These are phyloP conservation scores for Coemansia sp. DNA, from an alignment of 192 early-diverging fungal species.

Conservation along the genomic window DNA sequence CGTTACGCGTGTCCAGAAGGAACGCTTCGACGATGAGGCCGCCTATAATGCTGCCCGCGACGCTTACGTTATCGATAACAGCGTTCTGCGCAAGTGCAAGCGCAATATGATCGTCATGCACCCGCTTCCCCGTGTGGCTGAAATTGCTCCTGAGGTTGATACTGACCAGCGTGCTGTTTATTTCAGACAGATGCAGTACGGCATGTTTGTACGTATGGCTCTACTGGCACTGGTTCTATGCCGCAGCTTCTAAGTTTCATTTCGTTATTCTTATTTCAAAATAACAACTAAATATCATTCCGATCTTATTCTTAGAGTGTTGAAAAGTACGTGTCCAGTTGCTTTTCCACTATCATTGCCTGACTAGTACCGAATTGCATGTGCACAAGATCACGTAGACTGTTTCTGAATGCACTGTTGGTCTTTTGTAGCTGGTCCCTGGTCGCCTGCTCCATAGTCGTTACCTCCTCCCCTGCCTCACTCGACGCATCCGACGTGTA, in stretches of 20 bases:
- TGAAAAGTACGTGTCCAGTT: slow-evolving; percentile 15
- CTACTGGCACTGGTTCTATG: slow-evolving; percentile 82
- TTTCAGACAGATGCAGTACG: slow-evolving; percentile 98
- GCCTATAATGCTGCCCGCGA: slow-evolving; percentile 84
- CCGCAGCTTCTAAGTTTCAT: slow-evolving; percentile 28
- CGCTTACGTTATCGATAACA: slow-evolving; percentile 84
- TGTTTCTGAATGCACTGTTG: slow-evolving; percentile 38
- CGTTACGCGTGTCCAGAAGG: slow-evolving; percentile 95
- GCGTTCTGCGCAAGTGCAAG: slow-evolving; percentile 83
- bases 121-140: slow-evolving; percentile 90
- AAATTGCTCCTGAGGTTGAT: slow-evolving; percentile 97
- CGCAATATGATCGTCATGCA: slow-evolving; percentile 99
- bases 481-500: slow-evolving; percentile 25
- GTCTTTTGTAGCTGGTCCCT: slow-evolving; percentile 27
- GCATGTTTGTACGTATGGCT: slow-evolving; percentile 98
- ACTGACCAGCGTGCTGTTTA: slow-evolving; percentile 97
- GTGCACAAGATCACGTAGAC: slow-evolving; percentile 21
- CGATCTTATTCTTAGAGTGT: slow-evolving; percentile 6
- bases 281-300: too few relatives aligned
- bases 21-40: slow-evolving; percentile 73
- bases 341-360: slow-evolving; percentile 17
- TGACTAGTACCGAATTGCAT: slow-evolving; percentile 28
- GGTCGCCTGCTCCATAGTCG: slow-evolving; percentile 8
- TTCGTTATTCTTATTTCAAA: too few relatives aligned
- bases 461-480: slow-evolving; percentile 22